Base-by-base conservation (phyloP, 179 eudicot species). In the Pouteria campechiana region DNA sequence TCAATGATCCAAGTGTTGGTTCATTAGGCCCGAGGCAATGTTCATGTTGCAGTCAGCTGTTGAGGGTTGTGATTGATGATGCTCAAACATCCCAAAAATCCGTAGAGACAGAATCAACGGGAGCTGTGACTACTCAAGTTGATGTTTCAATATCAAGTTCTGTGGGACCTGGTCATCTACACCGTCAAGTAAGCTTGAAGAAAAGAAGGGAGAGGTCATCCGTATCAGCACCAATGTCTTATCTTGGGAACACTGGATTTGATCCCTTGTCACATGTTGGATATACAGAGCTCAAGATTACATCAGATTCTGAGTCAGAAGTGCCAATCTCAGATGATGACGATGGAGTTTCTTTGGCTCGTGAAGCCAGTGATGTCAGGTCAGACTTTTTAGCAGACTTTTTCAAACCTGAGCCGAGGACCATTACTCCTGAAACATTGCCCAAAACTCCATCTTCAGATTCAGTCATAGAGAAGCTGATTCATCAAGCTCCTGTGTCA, bases 281-380 rank as follows among this genome's bases (percentile, higher is more conserved):
- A 7, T 83, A 87, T 37, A 44, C 65, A 1, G 79, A 72, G 71
- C 63, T 76, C 32, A 87, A 68, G 52, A 61, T 76, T 28, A 60
- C 54, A 28, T 77, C 94, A 11, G 94, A 83, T 46, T 38, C 79
- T 2, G 96, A 79, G 24, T 76, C 86, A 1, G 90, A 79, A 39
- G 29, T 69, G 23, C 75, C 49, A 7, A 52, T 76, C 24, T 76
- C 90, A 3, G 96, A 79, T 25, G 86, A 86, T 7, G 85, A 77
- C 15, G 89, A 72, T 32, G 33, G 51, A 32, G 29, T 30, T 29
- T 37, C 29, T 51, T 46, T 44, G 19, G 20, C 33, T 36, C 50
- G 37, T 14, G 70, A 55, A 35, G 49, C 14, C 4, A 48, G 23
- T 53, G 60, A 48, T 44, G 6, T 27, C 21, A 38, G 18, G n/a